Percentiles rank a stretch among this genome's conserved stretches.
Evolutionary conservation across 495 filamentous ascomycete species (phyloP).

Genomic region (Penicillium samsonianum): DNA sequence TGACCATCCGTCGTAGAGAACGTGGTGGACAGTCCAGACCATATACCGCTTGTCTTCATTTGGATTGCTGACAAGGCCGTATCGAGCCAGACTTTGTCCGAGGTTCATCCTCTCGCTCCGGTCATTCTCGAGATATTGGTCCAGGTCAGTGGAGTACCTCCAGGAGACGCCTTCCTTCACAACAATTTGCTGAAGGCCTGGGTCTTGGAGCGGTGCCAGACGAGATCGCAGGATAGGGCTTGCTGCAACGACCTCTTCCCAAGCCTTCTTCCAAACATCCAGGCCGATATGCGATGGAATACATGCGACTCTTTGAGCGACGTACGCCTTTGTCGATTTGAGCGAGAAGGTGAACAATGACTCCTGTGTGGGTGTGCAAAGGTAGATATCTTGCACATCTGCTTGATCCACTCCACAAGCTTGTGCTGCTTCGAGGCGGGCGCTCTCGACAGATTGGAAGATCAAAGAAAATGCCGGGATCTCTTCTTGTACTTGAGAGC

Average conservation of each 20-base stretch:
- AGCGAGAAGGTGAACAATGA: conserved; percentile 61
- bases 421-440: conserved; percentile 30
- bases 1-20: conserved; percentile 70
- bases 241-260: conserved; percentile 45
- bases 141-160: conserved; percentile 42
- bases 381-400: conserved; percentile 55
- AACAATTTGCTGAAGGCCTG: conserved; percentile 60
- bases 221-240: conserved; percentile 60
- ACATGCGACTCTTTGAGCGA: conserved; percentile 52
- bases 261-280: conserved; percentile 50
- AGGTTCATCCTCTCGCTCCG: conserved; percentile 52
- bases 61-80: conserved; percentile 47
- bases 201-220: conserved; percentile 54
- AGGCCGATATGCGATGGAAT: conserved; percentile 39
- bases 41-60: conserved; percentile 45
- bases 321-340: conserved; percentile 57
- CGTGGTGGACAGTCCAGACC: conserved; percentile 66
- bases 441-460: conserved; percentile 31
- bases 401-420: conserved; percentile 31
- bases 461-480: conserved; percentile 39
- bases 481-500: conserved; percentile 17
- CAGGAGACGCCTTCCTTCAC: conserved; percentile 48
- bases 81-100: conserved; percentile 55
- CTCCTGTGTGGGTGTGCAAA: conserved; percentile 66
- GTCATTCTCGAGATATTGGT: conserved; percentile 52